Evolutionary conservation across 441 rosid genomes (phyloP).

Genomic region (Corymbia calophylla): DNA sequence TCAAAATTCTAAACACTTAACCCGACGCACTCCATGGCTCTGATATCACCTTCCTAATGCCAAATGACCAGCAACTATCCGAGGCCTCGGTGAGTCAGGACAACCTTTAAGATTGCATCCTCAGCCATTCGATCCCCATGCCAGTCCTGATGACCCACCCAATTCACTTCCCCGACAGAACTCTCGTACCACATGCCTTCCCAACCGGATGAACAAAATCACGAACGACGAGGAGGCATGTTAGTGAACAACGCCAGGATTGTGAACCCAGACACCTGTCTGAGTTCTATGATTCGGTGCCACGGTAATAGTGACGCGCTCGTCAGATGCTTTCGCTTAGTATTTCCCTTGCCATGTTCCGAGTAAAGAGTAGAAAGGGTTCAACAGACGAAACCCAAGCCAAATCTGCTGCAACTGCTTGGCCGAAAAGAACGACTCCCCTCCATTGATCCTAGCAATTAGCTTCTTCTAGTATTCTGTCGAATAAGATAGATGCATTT

Average conservation of each 20-base stretch:
- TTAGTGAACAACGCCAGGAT: constrained; percentile 27
- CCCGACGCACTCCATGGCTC: constrained; percentile 3
- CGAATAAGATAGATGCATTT: neutral
- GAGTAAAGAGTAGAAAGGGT: neutral
- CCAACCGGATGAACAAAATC: constrained; percentile 19
- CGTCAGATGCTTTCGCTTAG: neutral
- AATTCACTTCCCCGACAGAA: constrained; percentile 27
- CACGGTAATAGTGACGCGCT: constrained; percentile 30
- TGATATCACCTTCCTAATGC: constrained; percentile 27
- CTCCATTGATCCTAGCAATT: neutral
- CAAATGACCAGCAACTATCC: constrained; percentile 14
- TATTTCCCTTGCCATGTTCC: neutral
- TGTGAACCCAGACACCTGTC: constrained; percentile 23
- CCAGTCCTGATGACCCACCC: constrained; percentile 13
- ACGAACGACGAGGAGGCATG: constrained; percentile 12
- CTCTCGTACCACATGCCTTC: constrained; percentile 21
- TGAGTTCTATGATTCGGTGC: constrained; percentile 19
- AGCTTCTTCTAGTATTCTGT: neutral
- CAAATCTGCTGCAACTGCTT: neutral
- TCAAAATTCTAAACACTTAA: constrained; percentile 11
- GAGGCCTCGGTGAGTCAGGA: constrained; percentile 1
- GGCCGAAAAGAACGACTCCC: neutral
- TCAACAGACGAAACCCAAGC: neutral
- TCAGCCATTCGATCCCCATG: constrained; percentile 26
- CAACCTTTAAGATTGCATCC: constrained; percentile 19